Evolutionary conservation across 495 filamentous ascomycete genomes (phyloP), one percentile per base, ranked within the genome.

Genomic region (Hamigera avellanea): DNA sequence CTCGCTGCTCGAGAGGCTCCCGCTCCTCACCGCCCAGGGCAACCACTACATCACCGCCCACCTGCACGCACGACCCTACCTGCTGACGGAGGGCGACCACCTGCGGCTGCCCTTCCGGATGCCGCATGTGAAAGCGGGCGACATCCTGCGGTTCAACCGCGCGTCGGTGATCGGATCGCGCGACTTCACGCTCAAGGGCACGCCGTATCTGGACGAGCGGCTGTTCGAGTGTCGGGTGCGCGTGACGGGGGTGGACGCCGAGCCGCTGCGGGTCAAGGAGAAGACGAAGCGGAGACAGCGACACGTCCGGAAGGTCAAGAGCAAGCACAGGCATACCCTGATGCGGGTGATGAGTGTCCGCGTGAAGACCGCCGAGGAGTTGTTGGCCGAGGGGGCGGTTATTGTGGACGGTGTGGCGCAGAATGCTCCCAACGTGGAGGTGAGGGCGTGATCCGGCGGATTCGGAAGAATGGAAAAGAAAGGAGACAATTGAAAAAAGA

Each of bases 71-170:
- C 70, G 70, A 14, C 86, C 87, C 13, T 98, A 94, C 72, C 86
- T 96, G 4, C 72, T 96, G 43, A 96, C 86, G 0, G 62, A 59
- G 23, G 93, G 91, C 42, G 91, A 96, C 56, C 71, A 70, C 26
- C 46, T 98, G 1, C 84, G 86, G n/a, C 76, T 98, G 28, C 93
- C 91, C n/a, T 96, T 96, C 72, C 74, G 74, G 44, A 86, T 96
- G 81, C 79, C 81, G 17, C 76, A 74, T 18, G 89, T 93, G 1
- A 61, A 70, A 35, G 76, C 86, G 0, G 91, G 91, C 1, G 86
- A 95, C 50, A 58, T 86, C 25, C 63, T 98, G 31, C 83, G 88
- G 12, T 73, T 98, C 32, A 87, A 93, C 60, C 76, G 84, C 15
- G 91, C 85, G 14, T 73, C 69, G 6, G 64, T 72, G 16, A 51